Evolutionary conservation across 345 rosid genomes (phyloP).

Genomic region (Salix exigua): DNA sequence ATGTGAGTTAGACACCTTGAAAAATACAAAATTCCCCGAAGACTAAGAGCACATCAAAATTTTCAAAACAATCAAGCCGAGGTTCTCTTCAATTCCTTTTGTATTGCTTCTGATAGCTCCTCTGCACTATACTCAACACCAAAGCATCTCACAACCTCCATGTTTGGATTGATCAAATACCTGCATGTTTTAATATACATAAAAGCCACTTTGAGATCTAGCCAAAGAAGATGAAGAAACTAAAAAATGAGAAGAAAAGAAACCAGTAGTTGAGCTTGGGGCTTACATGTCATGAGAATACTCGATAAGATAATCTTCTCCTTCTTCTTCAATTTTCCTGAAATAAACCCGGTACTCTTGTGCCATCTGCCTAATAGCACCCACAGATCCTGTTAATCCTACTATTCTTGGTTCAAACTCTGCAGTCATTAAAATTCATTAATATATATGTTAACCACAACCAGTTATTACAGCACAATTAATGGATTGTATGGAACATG

Average conservation of each 20-base stretch:
- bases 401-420: conserved; percentile 72
- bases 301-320: conserved; percentile 83
- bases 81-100: conserved; percentile 42
- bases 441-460: conserved; percentile 8
- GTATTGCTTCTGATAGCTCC: conserved; percentile 55
- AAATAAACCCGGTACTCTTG: conserved; percentile 79
- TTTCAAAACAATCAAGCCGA: background rate
- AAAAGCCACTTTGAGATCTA: background rate
- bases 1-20: background rate
- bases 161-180: conserved; percentile 75
- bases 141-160: conserved; percentile 75
- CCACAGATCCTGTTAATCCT: conserved; percentile 65
- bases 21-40: background rate
- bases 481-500: background rate
- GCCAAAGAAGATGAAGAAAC: background rate
- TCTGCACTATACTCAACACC: conserved; percentile 68
- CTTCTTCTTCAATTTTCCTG: conserved; percentile 82
- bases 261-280: background rate
- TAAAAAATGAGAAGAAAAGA: background rate
- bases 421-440: conserved; percentile 33
- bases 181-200: conserved; percentile 32
- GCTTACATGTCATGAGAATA: conserved; percentile 74
- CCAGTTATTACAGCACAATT: background rate
- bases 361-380: conserved; percentile 75
- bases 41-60: background rate